These are phyloP conservation scores for Blastocystis sp. DNA, from an alignment of 352 stramenopile genomes.

Conservation along the genomic window DNA sequence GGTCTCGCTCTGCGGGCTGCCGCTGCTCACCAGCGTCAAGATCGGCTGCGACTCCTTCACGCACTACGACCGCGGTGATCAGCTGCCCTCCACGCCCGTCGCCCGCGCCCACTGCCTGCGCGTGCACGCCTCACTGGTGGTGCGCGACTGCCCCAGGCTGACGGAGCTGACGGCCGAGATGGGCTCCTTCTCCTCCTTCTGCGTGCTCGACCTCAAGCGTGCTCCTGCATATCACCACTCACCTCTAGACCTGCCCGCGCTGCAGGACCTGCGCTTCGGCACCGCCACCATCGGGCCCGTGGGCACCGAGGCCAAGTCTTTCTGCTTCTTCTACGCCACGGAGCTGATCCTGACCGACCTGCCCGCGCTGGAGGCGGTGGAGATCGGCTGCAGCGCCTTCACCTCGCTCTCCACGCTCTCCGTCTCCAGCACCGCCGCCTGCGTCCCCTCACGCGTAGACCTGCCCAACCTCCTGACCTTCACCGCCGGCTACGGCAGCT, in stretches of 20 bases:
- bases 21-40: not conserved
- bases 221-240: not conserved
- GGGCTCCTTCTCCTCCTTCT: slow-evolving; percentile 39
- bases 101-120: too few relatives aligned
- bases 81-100: slow-evolving; percentile 6
- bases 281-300: not conserved
- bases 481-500: too few relatives aligned
- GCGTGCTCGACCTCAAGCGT: not conserved
- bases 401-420: too few relatives aligned
- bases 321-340: slow-evolving; percentile 30
- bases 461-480: too few relatives aligned
- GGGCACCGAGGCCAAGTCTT: not conserved
- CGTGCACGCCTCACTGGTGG: too few relatives aligned
- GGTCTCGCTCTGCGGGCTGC: not conserved
- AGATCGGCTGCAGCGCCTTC: slow-evolving; percentile 18
- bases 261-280: slow-evolving; percentile 3
- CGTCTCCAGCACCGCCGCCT: too few relatives aligned
- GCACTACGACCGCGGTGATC: not conserved
- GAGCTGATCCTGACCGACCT: not conserved
- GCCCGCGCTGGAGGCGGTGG: not conserved
- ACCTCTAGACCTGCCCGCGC: not conserved
- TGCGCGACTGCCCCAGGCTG: not conserved
- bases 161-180: not conserved
- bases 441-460: too few relatives aligned
- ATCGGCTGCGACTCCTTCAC: slow-evolving; percentile 42